Evolutionary conservation across 2,329 filamentous ascomycete species (phyloP), one percentile per base, ranked within the genome.

Genomic region (Epichloe uncinata): DNA sequence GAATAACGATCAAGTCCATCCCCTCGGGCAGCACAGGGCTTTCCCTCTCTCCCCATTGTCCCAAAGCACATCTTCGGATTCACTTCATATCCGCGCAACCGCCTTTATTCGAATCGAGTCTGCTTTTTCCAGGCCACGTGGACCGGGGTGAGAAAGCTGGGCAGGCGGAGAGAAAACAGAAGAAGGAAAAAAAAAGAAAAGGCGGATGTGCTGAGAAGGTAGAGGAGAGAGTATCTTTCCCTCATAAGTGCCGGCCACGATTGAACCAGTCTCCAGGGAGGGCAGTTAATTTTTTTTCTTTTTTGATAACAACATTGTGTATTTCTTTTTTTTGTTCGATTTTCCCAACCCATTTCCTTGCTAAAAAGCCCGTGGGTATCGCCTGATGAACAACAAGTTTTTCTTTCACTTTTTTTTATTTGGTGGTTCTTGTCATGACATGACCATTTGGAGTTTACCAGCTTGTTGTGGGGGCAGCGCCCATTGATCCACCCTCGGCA

Each of bases 1-100:
- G 84, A 82, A 84, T 78, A 84, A 89, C 87, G 83, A 74, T 91
- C 68, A 94, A 91, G 87, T 87, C 80, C 80, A 84, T 74, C 82
- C 85, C 83, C 79, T 77, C 79, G 45, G 33, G 79, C 77, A 79
- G 81, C 81, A 93, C 90, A 96, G 89, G 91, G 91, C 91, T 89
- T 96, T 97, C 91, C 89, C 90, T 88, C 89, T 89, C 88, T 84
- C 71, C 42, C 33, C 30, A 26, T 35, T 41, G 8, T 12, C 20
- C 18, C 38, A 5, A 41, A 30, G 38, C 38, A 41, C 38, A 41
- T 18, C n/a, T 4, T 22, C 38, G 4, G 26, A 41, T 41, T 3
- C 38, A n/a, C 53, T 41, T 37, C 52, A 3, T 13, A 12, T 13
- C 45, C 35, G 11, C 30, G 15, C 34, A 45, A 45, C 55, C 48